These are phyloP conservation scores for Corylus americana DNA, from an alignment of 306 rosid species.

Conservation along the genomic window DNA sequence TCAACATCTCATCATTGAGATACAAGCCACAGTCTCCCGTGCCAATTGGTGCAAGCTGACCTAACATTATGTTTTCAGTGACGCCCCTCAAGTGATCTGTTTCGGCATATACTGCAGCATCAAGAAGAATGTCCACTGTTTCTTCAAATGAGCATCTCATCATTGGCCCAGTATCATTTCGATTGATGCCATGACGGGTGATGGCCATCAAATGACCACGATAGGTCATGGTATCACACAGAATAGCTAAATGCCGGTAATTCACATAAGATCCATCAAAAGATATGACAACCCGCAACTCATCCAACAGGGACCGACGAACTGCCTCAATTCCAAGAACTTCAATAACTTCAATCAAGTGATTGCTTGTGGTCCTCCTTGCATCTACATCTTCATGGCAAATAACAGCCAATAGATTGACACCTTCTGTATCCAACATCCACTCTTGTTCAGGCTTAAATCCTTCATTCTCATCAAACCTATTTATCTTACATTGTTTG, in stretches of 20 bases:
- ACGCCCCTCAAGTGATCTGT: conserved; percentile 89
- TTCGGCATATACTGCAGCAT: conserved; percentile 95
- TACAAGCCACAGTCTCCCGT: conserved; percentile 85
- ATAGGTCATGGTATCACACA: conserved; percentile 97
- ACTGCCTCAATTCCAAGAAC: conserved; percentile 99
- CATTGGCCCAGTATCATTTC: conserved; percentile 99
- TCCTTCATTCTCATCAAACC: conserved; percentile 80
- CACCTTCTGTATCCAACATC: conserved; percentile 99
- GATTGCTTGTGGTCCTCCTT: conserved; percentile 88
- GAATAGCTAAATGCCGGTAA: conserved; percentile 93
- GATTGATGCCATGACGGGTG: conserved; percentile 94
- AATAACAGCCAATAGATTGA: conserved; percentile 90
- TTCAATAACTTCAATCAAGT: conserved; percentile 94
- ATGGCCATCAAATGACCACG: conserved; percentile 99
- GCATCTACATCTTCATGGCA: conserved; percentile 96
- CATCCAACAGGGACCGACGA: conserved; percentile 82
- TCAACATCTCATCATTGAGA: conserved; percentile 94
- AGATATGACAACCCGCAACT: conserved; percentile 90
- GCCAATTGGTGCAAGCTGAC: conserved; percentile 97
- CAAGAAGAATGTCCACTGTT: conserved; percentile 96
- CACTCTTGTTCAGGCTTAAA: conserved; percentile 92
- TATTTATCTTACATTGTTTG: conserved; percentile 75
- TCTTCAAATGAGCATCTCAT: conserved; percentile 99
- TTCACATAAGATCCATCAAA: conserved; percentile 98
- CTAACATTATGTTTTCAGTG: conserved; percentile 94